Base-by-base conservation (phyloP, 306 rosid genomes). In the Medicago arabica region DNA sequence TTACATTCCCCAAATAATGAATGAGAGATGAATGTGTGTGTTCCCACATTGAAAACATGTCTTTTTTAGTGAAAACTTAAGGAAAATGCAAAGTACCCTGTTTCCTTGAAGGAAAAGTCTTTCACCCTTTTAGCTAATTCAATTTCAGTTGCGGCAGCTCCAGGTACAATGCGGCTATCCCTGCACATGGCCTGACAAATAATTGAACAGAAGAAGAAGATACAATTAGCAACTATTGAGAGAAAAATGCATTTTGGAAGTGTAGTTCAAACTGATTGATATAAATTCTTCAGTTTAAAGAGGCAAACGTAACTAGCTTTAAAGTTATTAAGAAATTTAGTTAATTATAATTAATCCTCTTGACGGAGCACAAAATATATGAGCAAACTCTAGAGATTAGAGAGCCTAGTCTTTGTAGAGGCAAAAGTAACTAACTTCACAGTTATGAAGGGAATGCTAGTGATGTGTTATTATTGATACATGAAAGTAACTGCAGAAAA, bases 111-210 rank as follows among this genome's bases (percentile, higher is more conserved):
- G 75, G 97, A 92, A 64, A 90, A 92, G 21, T 95, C 98, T 83
- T 95, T 95, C 65, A 95, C 88, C 77, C 90, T 86, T 82, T 57
- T 89, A 67, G 96, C 98, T 55, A 91, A 78, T 87, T 94, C 98
- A 69, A 94, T 94, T 87, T 94, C 96, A 57, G 98, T 94, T 57
- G 98, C 97, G 3, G 97, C 93, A 65, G 93, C 97, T 64, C 97
- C 97, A 51, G 98, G 96, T 68, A 95, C 92, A 41, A 67, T 83
- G 7, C 98, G 93, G 84, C 98, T 95, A 75, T 95, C 97, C 85
- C 88, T 86, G 71, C 97, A 92, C 97, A 92, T 92, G 51, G 98
- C 98, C 97, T 95, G 72, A 78, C 31, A 79, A 72, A 49, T 16
- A 82, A 72, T 78, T 67, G 59, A 46, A 73, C 76, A 44, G 18